These are phyloP conservation scores for Apiotrichum porosum DNA, from an alignment of 1,284 basidiomycete species.

Conservation along the genomic window DNA sequence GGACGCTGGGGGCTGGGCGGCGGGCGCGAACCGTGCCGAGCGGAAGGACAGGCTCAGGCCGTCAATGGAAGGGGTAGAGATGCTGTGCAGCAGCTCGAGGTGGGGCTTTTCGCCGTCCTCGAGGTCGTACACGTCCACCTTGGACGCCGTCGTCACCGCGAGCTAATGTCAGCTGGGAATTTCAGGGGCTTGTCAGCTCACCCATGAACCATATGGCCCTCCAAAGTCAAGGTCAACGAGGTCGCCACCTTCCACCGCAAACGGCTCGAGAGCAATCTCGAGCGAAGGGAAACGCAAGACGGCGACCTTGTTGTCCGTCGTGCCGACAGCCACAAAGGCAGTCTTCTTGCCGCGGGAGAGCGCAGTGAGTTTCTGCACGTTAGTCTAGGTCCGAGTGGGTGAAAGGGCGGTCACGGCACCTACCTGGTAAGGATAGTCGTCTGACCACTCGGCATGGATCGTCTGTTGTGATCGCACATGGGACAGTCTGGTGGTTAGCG, in stretches of 20 bases:
- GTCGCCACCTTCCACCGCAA: constrained; percentile 30
- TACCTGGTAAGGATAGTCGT: constrained; percentile 87
- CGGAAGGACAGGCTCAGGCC: constrained; percentile 59
- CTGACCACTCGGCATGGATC: constrained; percentile 56
- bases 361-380: constrained; percentile 42
- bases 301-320: constrained; percentile 52
- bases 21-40: constrained; percentile 57
- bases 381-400: neutral
- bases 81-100: constrained; percentile 35
- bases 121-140: constrained; percentile 30
- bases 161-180: constrained; percentile 23
- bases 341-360: constrained; percentile 18
- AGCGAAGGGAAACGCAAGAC: constrained; percentile 66
- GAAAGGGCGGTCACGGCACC: constrained; percentile 15
- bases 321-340: constrained; percentile 38
- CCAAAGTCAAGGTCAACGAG: constrained; percentile 46
- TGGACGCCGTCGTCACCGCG: constrained; percentile 33
- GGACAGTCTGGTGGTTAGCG: constrained; percentile 52
- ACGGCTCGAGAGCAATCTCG: constrained; percentile 53
- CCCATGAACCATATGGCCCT: constrained; percentile 35
- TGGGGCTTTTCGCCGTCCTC: constrained; percentile 12
- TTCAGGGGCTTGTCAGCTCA: constrained; percentile 13
- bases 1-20: neutral
- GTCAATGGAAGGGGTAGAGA: constrained; percentile 38
- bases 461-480: constrained; percentile 59